These are phyloP conservation scores for Smittium culicis DNA, from an alignment of 371 early-diverging fungal species.

Conservation along the genomic window DNA sequence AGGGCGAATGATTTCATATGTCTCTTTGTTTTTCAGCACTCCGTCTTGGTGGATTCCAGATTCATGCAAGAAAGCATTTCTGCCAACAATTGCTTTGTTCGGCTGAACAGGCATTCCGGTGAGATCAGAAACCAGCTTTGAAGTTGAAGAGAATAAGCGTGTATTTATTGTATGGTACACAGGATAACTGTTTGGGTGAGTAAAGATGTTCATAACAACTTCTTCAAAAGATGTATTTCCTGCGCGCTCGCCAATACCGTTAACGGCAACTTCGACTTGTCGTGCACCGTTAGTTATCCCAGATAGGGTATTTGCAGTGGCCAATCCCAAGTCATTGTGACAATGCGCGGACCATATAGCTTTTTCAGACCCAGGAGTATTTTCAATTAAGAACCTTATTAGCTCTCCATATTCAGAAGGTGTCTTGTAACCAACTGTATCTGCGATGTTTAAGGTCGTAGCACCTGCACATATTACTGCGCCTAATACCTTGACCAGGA, in stretches of 20 bases:
- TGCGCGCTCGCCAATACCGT: slow-evolving; percentile 96
- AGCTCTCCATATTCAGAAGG: slow-evolving; percentile 79
- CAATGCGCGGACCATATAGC: slow-evolving; percentile 87
- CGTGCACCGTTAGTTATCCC: slow-evolving; percentile 81
- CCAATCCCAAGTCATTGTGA: slow-evolving; percentile 92
- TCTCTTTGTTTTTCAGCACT: slow-evolving; percentile 81
- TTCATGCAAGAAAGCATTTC: slow-evolving; percentile 94
- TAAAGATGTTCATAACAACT: slow-evolving; percentile 84
- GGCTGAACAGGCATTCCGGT: slow-evolving; percentile 91
- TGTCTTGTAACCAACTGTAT: slow-evolving; percentile 87
- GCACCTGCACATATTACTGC: slow-evolving; percentile 88
- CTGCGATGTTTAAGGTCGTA: slow-evolving; percentile 89
- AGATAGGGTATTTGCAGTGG: slow-evolving; percentile 88
- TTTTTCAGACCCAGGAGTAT: slow-evolving; percentile 59
- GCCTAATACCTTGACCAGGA: slow-evolving; percentile 66
- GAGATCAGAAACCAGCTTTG: slow-evolving; percentile 69
- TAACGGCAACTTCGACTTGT: slow-evolving; percentile 92
- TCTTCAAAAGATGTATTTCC: slow-evolving; percentile 94
- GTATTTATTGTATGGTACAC: slow-evolving; percentile 82
- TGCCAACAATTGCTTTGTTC: slow-evolving; percentile 95
- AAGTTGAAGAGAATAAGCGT: slow-evolving; percentile 64
- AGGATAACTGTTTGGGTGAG: slow-evolving; percentile 69
- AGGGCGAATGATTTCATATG: slow-evolving; percentile 91
- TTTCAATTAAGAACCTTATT: slow-evolving; percentile 59
- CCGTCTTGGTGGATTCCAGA: slow-evolving; percentile 97